These are phyloP conservation scores for Glycine soja DNA, from an alignment of 306 rosid genomes.

Conservation along the genomic window DNA sequence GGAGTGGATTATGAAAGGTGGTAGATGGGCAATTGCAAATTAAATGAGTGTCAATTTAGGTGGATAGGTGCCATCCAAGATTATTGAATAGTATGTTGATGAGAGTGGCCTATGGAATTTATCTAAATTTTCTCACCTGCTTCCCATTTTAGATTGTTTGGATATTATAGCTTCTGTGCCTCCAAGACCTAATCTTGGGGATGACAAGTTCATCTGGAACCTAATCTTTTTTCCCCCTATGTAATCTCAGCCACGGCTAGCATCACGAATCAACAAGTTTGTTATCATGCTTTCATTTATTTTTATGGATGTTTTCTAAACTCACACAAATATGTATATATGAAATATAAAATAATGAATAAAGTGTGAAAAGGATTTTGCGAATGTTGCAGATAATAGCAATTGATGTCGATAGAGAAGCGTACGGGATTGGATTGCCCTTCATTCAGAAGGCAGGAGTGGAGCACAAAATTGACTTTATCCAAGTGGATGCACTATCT, in stretches of 20 bases:
- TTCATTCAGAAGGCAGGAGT: slow-evolving; percentile 62
- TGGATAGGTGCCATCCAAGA: not conserved
- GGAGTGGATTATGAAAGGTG: too few relatives aligned
- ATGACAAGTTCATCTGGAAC: too few relatives aligned
- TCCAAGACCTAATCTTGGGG: too few relatives aligned
- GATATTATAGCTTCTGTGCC: too few relatives aligned
- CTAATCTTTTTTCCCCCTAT: not conserved
- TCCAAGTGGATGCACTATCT: not conserved
- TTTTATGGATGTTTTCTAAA: not conserved
- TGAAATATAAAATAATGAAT: not conserved
- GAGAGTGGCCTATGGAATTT: too few relatives aligned
- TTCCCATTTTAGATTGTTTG: too few relatives aligned
- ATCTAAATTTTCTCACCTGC: too few relatives aligned
- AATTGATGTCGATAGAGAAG: slow-evolving; percentile 54
- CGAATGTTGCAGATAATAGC: slow-evolving; percentile 48
- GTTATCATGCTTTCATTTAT: not conserved
- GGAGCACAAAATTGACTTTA: slow-evolving; percentile 49
- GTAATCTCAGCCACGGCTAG: not conserved
- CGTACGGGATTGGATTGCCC: slow-evolving; percentile 59
- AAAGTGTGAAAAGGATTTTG: not conserved
- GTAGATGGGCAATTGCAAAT: too few relatives aligned
- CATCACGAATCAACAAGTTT: not conserved
- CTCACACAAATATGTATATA: not conserved
- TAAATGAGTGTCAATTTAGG: too few relatives aligned
- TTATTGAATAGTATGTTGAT: too few relatives aligned